Conservation (phyloP, 768 basidiomycete genomes). For the Cyathus striatus region DNA sequence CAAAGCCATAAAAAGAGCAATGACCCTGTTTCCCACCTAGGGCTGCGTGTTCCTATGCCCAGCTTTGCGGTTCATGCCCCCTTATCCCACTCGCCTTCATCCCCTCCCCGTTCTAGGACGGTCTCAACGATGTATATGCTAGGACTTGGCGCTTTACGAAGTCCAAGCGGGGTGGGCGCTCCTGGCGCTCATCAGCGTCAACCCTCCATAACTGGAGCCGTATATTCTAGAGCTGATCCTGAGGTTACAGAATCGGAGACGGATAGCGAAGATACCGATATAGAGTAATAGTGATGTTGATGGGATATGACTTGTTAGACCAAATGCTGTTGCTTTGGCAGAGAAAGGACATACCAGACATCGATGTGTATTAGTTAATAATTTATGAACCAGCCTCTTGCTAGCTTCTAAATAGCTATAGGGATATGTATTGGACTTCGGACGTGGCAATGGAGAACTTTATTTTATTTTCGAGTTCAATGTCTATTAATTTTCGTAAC, state of each 20-base stretch:
- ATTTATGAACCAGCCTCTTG: too few species aligned
- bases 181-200: background rate
- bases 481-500: too few species aligned
- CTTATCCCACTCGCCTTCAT: slow-evolving; percentile 6
- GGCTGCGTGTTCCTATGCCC: slow-evolving; percentile 59
- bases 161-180: slow-evolving; percentile 17
- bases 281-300: too few species aligned
- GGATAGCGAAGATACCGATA: slow-evolving; percentile 15
- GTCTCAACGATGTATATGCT: slow-evolving; percentile 62
- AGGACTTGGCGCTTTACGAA: slow-evolving; percentile 43
- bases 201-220: background rate
- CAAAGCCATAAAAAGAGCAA: slow-evolving; percentile 11
- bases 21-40: slow-evolving; percentile 41
- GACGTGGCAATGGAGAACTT: too few species aligned
- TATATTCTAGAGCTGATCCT: background rate
- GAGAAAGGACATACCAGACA: too few species aligned
- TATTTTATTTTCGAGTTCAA: too few species aligned
- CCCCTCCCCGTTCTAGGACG: slow-evolving; percentile 35
- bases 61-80: slow-evolving; percentile 17
- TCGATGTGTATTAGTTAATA: too few species aligned
- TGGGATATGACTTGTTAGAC: too few species aligned
- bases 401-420: too few species aligned
- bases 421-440: too few species aligned
- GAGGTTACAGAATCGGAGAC: slow-evolving; percentile 11
- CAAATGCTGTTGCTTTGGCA: too few species aligned